Evolutionary conservation across 108 stramenopile species (phyloP), one percentile per base, ranked within the genome.

Genomic region (Nitzschia palea): DNA sequence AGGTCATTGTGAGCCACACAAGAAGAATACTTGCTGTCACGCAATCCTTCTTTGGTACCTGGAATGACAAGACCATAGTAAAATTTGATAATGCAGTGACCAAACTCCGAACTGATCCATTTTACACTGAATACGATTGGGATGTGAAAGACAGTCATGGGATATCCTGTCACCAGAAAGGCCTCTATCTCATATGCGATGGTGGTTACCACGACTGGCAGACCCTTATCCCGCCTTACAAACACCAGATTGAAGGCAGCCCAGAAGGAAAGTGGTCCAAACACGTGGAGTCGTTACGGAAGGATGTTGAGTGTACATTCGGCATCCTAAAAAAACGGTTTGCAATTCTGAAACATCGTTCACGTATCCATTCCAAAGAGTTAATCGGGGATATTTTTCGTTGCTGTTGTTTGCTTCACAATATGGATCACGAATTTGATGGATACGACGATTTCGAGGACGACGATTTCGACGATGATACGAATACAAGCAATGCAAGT

Each of bases 261-360:
- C 17, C 22, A 48, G 17, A 50, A 22, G 25, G 8, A 5, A 51
- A 59, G 20, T 78, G 58, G 66, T 45, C 35, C 3, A 22, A 54
- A n/a, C 65, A 63, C 20, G 14, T 79, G 17, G 78, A 82, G 62
- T 76, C 78, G 47, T 17, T 79, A 23, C 34, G 81, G 3, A 82
- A 82, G 31, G 78, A 79, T 72, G 78, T 79, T 17, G 81, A 82
- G 60, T 82, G 83, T 55, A 57, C 65, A 1, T 76, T 81, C 59
- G 76, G 76, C 4, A 80, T 80, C 44, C 54, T 76, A 26, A 80
- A 71, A 63, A 67, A 20, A 1, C 55, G 63, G 43, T 65, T 61
- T 32, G 32, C 27, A 20, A 70, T 71, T 48, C 54, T 63, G 44
- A 67, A 71, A 28, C 37, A 42, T 25, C 74, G 65, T 10, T 26